Evolutionary conservation across 2,329 filamentous ascomycete genomes (phyloP).

Genomic region (Arthrocladium fulminans): DNA sequence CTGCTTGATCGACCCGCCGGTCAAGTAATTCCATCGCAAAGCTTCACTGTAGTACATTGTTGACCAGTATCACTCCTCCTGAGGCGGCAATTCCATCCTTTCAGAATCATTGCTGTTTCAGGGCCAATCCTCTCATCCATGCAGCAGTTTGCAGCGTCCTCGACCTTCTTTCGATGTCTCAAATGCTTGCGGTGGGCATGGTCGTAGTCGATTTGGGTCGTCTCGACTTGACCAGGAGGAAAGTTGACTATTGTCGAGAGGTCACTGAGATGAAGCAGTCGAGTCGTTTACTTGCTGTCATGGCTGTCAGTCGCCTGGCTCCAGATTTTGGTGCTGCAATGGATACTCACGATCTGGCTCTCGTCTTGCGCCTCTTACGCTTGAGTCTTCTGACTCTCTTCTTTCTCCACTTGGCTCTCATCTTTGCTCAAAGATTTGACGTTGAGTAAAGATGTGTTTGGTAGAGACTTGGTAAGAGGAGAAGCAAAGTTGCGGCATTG

Average conservation of each 20-base stretch:
- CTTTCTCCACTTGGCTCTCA: slow-evolving; percentile 99
- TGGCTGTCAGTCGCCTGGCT: slow-evolving; percentile 28
- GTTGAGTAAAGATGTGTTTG: slow-evolving; percentile 10
- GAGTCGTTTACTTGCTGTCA: slow-evolving; percentile 59
- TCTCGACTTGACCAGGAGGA: slow-evolving; percentile 7
- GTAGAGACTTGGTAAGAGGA: slow-evolving; percentile 7
- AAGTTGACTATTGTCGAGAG: slow-evolving; percentile 24
- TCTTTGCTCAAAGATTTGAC: slow-evolving; percentile 25
- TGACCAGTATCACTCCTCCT: slow-evolving; percentile 23
- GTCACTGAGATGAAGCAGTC: slow-evolving; percentile 47
- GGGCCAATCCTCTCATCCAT: slow-evolving; percentile 18
- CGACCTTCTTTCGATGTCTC: slow-evolving; percentile 9
- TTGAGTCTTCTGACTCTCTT: slow-evolving; percentile 99
- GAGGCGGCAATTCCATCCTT: slow-evolving; percentile 11
- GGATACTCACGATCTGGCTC: slow-evolving; percentile 81
- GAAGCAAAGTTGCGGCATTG: neutral
- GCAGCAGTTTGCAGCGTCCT: slow-evolving; percentile 6
- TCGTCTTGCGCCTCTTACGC: slow-evolving; percentile 99
- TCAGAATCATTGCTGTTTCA: slow-evolving; percentile 10
- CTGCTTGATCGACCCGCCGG: slow-evolving; percentile 9
- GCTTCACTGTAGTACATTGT: slow-evolving; percentile 17
- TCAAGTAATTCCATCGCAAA: slow-evolving; percentile 9
- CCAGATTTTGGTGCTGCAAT: neutral
- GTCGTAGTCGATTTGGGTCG: slow-evolving; percentile 9
- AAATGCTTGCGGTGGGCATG: slow-evolving; percentile 11